These are phyloP conservation scores for Pulveroboletus frians DNA, from an alignment of 768 basidiomycete species.

Conservation along the genomic window DNA sequence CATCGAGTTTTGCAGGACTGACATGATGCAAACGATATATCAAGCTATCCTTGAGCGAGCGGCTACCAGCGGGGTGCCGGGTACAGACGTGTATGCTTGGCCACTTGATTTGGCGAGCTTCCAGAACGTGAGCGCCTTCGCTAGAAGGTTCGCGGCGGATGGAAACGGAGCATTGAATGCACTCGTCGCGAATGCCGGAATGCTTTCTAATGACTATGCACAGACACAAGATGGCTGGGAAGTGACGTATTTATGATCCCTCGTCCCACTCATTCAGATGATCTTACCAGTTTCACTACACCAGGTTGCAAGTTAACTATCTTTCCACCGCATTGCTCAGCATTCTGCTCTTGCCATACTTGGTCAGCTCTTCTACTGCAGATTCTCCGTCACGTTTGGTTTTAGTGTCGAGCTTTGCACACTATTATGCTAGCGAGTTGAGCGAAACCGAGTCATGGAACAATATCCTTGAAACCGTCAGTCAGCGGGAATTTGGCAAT, in stretches of 20 bases:
- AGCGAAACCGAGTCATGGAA: slow-evolving; percentile 2
- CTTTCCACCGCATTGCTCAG: slow-evolving; percentile 31
- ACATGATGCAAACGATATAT: neutral
- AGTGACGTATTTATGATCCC: slow-evolving; percentile 27
- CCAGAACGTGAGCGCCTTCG: slow-evolving; percentile 30
- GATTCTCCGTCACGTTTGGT: slow-evolving; percentile 25
- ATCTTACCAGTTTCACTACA: neutral
- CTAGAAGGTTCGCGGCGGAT: slow-evolving; percentile 24
- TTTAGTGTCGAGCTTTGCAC: slow-evolving; percentile 30
- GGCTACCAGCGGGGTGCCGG: neutral
- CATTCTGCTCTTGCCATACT: slow-evolving; percentile 32
- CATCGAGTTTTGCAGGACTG: neutral
- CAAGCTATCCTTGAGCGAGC: slow-evolving; percentile 18
- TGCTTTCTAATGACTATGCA: slow-evolving; percentile 12
- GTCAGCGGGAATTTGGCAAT: slow-evolving; percentile 19
- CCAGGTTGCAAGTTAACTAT: slow-evolving; percentile 34
- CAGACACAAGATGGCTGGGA: slow-evolving; percentile 48
- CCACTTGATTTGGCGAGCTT: slow-evolving; percentile 34
- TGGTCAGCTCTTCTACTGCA: slow-evolving; percentile 21
- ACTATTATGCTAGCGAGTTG: slow-evolving; percentile 12
- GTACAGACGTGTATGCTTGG: slow-evolving; percentile 24
- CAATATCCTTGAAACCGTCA: slow-evolving; percentile 24
- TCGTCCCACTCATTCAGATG: neutral
- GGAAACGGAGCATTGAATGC: slow-evolving; percentile 22
- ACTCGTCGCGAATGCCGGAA: slow-evolving; percentile 31